Percentiles rank a stretch among this genome's conserved stretches.
Conservation (phyloP, 495 filamentous ascomycete genomes). For the Talaromyces stipitatus region DNA sequence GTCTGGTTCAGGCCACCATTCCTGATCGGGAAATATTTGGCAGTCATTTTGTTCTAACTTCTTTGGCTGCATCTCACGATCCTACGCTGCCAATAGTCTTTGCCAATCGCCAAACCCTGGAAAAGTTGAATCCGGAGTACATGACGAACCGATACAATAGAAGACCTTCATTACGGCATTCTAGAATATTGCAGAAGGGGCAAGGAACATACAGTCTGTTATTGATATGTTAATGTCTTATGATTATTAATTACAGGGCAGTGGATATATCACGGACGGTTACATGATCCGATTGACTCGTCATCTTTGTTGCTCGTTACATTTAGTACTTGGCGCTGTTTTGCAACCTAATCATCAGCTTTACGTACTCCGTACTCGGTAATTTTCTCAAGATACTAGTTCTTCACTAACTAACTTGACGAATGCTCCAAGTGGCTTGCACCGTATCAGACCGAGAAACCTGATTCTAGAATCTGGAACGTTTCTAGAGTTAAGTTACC, state of each 20-base stretch:
- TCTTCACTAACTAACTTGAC: too few species aligned
- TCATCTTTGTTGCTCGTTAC: neutral
- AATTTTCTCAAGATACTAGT: too few species aligned
- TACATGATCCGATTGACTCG: neutral
- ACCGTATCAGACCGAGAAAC: neutral
- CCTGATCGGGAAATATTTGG: neutral
- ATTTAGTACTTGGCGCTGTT: neutral
- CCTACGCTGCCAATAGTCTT: neutral
- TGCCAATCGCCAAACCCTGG: neutral
- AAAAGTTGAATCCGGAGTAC: neutral
- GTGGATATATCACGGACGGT: too few species aligned
- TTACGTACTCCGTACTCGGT: too few species aligned
- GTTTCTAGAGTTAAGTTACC: neutral
- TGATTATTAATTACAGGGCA: neutral
- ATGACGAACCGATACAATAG: neutral
- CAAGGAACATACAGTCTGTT: too few species aligned
- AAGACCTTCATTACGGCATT: neutral
- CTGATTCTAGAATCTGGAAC: neutral
- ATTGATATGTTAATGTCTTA: too few species aligned
- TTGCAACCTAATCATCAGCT: too few species aligned
- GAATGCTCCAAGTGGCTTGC: neutral
- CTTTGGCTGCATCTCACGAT: neutral
- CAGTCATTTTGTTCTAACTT: neutral
- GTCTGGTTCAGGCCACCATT: neutral
- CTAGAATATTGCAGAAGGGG: neutral